Evolutionary conservation across 2,329 filamentous ascomycete genomes (phyloP), one percentile per base, ranked within the genome.

Genomic region (Pyrenophora teres): DNA sequence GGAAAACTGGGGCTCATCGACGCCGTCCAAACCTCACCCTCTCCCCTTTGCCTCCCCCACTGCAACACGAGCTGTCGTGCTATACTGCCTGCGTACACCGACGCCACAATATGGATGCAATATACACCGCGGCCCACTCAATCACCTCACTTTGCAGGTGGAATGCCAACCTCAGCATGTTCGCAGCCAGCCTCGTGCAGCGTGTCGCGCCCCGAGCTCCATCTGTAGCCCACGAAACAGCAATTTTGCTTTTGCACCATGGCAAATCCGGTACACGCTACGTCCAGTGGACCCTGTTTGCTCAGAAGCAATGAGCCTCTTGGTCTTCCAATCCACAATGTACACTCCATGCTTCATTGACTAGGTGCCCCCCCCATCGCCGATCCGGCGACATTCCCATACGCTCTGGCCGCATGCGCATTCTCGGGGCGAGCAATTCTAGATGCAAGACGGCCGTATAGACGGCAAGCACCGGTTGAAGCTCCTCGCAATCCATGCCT

Each of bases 71-170:
- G 25, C 19, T 43, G 40, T 19, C 19, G 42, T 57, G 25, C 40
- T 54, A 18, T 54, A 27, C 32, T 21, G 16, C 46, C 50, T 18
- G 21, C 31, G 10, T n/a, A 44, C 12, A 25, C 30, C 37, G 21
- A 50, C 48, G 59, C 59, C 59, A 60, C 59, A 60, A 56, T 56
- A 52, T 62, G 44, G 23, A 42, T 35, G 19, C 35, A 52, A 25
- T 59, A 12, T 50, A 38, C 40, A 21, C 39, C 32, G 46, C 38
- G 30, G 12, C 27, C 40, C 49, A 23, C 25, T 8, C 15, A 35
- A 39, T 18, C 19, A n/a, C 18, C 39, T 40, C 16, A 46, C 42
- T 36, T 19, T 31, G 41, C 46, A 15, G n/a, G 6, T 21, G 16
- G 5, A 33, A 43, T 53, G 53, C 37, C 38, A 15, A 39, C 13